Percentiles rank a stretch among this genome's conserved stretches.
These are phyloP conservation scores for Beauveria australis DNA, from an alignment of 2,329 filamentous ascomycete genomes.

Conservation along the genomic window DNA sequence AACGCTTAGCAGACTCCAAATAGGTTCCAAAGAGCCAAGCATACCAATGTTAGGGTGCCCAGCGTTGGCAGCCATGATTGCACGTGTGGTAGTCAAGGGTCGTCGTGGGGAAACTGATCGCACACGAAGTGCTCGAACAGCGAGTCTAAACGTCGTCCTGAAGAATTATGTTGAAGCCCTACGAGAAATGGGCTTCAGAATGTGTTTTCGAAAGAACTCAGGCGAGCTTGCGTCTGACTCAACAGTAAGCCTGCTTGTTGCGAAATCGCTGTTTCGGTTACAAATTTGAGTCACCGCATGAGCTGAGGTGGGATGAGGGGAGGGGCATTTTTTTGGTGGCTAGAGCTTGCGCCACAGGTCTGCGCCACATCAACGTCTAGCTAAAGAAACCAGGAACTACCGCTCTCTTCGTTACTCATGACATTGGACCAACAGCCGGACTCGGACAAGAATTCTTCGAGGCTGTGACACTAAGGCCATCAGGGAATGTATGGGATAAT, in stretches of 20 bases:
- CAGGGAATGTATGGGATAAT: background rate
- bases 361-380: slow-evolving; percentile 2
- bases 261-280: slow-evolving; percentile 1
- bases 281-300: slow-evolving; percentile 11
- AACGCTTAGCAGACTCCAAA: background rate
- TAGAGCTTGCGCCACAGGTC: slow-evolving; percentile 10
- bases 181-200: slow-evolving; percentile 23
- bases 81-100: slow-evolving; percentile 32
- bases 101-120: slow-evolving; percentile 43
- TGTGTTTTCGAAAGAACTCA: background rate
- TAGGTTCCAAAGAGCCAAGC: slow-evolving; percentile 6
- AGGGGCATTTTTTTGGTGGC: slow-evolving; percentile 11
- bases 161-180: slow-evolving; percentile 30
- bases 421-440: background rate
- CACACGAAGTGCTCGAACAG: slow-evolving; percentile 49
- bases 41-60: slow-evolving; percentile 39
- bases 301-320: slow-evolving; percentile 11
- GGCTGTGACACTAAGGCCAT: background rate
- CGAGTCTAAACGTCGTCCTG: slow-evolving; percentile 41
- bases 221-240: slow-evolving; percentile 4
- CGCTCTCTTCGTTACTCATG: background rate
- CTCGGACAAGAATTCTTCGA: background rate
- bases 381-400: background rate
- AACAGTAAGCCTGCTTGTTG: slow-evolving; percentile 2
- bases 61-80: slow-evolving; percentile 52